Evolutionary conservation across 345 rosid genomes (phyloP).

Genomic region (Firmiana major): DNA sequence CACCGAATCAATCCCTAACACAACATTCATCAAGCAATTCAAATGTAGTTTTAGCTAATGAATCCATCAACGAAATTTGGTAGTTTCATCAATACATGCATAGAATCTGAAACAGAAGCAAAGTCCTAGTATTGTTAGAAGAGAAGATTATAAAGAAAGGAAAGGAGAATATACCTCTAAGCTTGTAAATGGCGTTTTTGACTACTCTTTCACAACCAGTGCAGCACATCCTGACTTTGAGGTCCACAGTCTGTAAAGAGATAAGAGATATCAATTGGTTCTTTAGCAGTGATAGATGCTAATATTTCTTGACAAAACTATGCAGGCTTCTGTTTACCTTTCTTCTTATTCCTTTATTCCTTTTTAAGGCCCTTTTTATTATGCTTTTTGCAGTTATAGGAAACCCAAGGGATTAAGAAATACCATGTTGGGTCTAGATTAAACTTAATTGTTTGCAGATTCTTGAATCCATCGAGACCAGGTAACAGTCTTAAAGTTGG

Average conservation of each 20-base stretch:
- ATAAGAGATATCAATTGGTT: not conserved
- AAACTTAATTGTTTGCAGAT: not conserved
- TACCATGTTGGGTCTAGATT: conserved; percentile 6
- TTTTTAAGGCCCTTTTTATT: conserved; percentile 11
- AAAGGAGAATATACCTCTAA: conserved; percentile 50
- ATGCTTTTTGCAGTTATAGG: conserved; percentile 7
- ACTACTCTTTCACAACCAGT: conserved; percentile 90
- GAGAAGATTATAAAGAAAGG: not conserved
- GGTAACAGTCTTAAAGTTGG: not conserved
- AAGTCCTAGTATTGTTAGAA: not conserved
- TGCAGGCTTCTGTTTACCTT: not conserved
- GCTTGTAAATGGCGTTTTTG: conserved; percentile 75
- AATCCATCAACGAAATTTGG: not conserved
- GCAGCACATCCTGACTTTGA: conserved; percentile 98
- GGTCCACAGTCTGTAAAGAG: conserved; percentile 73
- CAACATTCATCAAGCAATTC: not conserved
- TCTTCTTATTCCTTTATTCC: conserved; percentile 25
- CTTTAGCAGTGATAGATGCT: not conserved
- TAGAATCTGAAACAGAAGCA: not conserved
- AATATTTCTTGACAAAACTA: not conserved
- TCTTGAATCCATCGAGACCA: conserved; percentile 6
- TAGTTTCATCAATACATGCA: too few species aligned
- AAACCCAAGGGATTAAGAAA: conserved; percentile 24
- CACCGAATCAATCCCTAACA: conserved; percentile 65
- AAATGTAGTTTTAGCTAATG: not conserved